These are phyloP conservation scores for Eucalyptus albens DNA, from an alignment of 345 rosid species.

Conservation along the genomic window DNA sequence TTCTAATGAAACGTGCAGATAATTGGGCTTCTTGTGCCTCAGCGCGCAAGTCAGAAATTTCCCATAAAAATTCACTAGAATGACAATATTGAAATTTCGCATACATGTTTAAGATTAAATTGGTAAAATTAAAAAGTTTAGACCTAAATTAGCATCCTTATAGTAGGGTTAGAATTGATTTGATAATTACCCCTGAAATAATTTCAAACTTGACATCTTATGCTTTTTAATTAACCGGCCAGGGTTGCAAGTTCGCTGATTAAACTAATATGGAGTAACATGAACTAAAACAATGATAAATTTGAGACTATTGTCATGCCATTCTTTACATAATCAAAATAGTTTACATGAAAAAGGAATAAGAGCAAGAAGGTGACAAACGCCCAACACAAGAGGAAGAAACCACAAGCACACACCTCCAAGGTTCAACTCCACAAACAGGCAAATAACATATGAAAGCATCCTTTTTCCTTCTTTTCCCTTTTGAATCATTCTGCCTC, in stretches of 20 bases:
- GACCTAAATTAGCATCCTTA: too few relatives aligned
- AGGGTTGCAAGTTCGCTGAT: background rate
- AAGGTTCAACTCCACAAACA: background rate
- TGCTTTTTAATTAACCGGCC: background rate
- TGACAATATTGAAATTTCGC: too few relatives aligned
- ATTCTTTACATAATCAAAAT: background rate
- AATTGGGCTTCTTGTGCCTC: too few relatives aligned
- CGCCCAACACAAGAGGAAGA: background rate
- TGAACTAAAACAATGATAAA: background rate
- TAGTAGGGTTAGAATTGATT: too few relatives aligned
- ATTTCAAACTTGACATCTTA: background rate
- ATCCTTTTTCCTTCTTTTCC: background rate
- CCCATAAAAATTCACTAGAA: accelerated
- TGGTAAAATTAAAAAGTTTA: too few relatives aligned
- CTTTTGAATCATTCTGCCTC: background rate
- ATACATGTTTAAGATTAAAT: too few relatives aligned
- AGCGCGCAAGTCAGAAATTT: accelerated
- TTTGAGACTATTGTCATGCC: background rate
- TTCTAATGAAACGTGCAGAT: too few relatives aligned
- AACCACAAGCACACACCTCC: background rate
- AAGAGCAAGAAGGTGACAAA: background rate
- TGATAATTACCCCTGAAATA: background rate
- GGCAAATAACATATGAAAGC: background rate
- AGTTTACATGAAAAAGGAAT: too few relatives aligned
- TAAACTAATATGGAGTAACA: background rate